Evolutionary conservation across 345 rosid species (phyloP).

Genomic region (Adansonia digitata): DNA sequence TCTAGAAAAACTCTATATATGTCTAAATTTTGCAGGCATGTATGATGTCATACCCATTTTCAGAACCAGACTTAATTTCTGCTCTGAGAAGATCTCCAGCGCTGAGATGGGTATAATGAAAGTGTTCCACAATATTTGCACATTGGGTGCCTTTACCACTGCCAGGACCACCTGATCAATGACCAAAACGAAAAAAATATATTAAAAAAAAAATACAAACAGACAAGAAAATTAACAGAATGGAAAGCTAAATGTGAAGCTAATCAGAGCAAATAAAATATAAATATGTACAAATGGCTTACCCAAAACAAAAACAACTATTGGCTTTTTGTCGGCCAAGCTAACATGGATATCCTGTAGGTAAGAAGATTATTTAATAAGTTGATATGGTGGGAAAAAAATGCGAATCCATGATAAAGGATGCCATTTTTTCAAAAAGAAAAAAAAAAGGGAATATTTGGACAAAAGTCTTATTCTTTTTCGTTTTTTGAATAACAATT

Average conservation of each 20-base stretch:
- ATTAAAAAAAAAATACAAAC: neutral
- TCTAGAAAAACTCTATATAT: neutral
- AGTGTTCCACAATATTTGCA: conserved; percentile 53
- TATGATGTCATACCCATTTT: conserved; percentile 48
- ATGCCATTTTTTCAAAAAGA: neutral
- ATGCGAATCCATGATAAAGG: neutral
- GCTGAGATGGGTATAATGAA: conserved; percentile 75
- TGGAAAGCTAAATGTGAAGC: neutral
- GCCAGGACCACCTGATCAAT: conserved; percentile 81
- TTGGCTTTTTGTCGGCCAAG: conserved; percentile 51
- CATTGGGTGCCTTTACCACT: conserved; percentile 89
- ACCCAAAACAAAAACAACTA: conserved; percentile 88
- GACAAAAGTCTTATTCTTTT: neutral
- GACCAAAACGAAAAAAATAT: neutral
- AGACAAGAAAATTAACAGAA: neutral
- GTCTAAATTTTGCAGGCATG: neutral
- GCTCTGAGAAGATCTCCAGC: conserved; percentile 83
- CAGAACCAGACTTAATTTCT: conserved; percentile 67
- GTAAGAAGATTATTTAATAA: neutral
- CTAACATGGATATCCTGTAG: conserved; percentile 45
- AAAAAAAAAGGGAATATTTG: neutral
- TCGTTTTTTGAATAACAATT: neutral
- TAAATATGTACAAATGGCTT: conserved; percentile 9
- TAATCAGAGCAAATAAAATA: neutral
- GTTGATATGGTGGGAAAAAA: neutral